Evolutionary conservation across 2,329 filamentous ascomycete genomes (phyloP).

Genomic region (Dactylellina cionopaga): DNA sequence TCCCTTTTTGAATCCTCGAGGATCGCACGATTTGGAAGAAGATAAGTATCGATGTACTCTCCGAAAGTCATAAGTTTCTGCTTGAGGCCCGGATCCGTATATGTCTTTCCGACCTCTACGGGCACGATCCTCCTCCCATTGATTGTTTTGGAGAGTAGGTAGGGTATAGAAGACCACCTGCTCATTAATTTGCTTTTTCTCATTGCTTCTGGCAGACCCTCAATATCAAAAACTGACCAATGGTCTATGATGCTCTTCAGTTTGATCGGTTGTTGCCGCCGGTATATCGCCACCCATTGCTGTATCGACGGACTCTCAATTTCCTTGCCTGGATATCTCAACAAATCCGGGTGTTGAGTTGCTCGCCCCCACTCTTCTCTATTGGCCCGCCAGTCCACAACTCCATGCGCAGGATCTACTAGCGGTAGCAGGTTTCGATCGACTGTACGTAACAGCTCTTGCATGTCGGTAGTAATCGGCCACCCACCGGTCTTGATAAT

Average conservation of each 20-base stretch:
- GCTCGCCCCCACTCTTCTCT: neutral
- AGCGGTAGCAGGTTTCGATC: slow-evolving; percentile 16
- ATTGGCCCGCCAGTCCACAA: neutral
- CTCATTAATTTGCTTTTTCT: neutral
- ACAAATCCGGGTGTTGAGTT: neutral
- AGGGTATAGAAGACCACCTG: slow-evolving; percentile 75
- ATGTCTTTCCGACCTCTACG: slow-evolving; percentile 85
- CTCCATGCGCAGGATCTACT: slow-evolving; percentile 5
- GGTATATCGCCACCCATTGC: slow-evolving; percentile 33
- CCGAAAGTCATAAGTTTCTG: slow-evolving; percentile 81
- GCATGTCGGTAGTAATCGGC: slow-evolving; percentile 19
- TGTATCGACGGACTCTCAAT: neutral
- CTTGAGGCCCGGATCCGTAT: slow-evolving; percentile 85
- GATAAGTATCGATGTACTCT: slow-evolving; percentile 73
- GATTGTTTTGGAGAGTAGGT: slow-evolving; percentile 79
- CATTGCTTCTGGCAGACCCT: neutral
- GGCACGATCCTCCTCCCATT: slow-evolving; percentile 82
- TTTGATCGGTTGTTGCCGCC: slow-evolving; percentile 22
- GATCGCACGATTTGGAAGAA: slow-evolving; percentile 61
- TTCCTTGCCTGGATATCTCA: slow-evolving; percentile 8
- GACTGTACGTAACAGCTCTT: slow-evolving; percentile 15
- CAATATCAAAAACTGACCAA: slow-evolving; percentile 39
- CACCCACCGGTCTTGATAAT: slow-evolving; percentile 43
- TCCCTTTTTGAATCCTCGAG: slow-evolving; percentile 24
- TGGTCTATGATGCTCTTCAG: slow-evolving; percentile 15